phyloP scores from a whole-genome alignment of 331 rosid genomes.

The Telfairia occidentalis region DNA sequence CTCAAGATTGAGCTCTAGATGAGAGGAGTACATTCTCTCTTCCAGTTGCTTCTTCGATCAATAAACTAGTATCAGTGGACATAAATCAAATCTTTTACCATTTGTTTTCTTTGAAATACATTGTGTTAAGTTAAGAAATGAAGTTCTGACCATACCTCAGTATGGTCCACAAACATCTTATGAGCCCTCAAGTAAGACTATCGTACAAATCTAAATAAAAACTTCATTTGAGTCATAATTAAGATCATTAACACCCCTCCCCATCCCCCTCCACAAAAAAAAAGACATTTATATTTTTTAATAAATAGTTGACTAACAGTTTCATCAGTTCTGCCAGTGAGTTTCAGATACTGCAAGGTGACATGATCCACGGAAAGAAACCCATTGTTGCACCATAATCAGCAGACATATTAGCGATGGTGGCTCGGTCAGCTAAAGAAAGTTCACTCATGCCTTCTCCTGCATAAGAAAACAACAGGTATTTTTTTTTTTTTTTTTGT shows the following conservation, averaged over 20 bases:
- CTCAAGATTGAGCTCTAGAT: conserved; percentile 63
- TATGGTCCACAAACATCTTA: conserved; percentile 73
- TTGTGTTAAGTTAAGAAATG: not conserved
- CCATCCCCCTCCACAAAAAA: not conserved
- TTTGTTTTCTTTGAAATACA: not conserved
- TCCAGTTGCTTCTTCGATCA: conserved; percentile 45
- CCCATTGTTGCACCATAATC: conserved; percentile 99
- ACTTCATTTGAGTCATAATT: not conserved
- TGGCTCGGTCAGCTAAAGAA: conserved; percentile 85
- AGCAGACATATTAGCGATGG: conserved; percentile 94
- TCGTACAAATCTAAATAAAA: conserved; percentile 51
- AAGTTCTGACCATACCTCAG: conserved; percentile 35
- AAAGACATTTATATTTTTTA: not conserved
- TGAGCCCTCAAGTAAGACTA: conserved; percentile 74
- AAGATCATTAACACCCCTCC: not conserved
- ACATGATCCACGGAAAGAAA: conserved; percentile 88
- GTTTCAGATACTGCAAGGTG: conserved; percentile 79
- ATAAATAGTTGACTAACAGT: conserved; percentile 32
- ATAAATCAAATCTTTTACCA: not conserved
- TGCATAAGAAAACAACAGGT: conserved; percentile 8
- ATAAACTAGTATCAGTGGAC: not conserved
- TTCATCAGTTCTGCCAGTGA: conserved; percentile 84
- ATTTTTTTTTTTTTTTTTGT: not conserved
- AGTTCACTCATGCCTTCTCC: conserved; percentile 82
- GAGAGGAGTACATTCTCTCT: conserved; percentile 76